Conservation (phyloP, 164 flowering plant species). For the Amborella trichopoda region DNA sequence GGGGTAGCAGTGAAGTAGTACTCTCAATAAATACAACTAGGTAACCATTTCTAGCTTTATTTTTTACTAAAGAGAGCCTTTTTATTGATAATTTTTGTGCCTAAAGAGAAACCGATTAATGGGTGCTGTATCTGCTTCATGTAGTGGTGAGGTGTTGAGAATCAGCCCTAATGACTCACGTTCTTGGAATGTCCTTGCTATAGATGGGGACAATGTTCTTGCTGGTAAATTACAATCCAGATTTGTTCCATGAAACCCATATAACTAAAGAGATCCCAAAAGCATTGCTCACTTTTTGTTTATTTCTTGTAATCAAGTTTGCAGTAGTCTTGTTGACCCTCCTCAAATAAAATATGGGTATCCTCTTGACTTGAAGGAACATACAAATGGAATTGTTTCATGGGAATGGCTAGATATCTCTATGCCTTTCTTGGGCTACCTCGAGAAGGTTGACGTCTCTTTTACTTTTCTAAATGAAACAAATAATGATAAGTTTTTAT, state of each 20-base stretch:
- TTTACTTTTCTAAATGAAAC: too few relatives aligned
- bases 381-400: conserved; percentile 13
- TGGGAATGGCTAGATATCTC: conserved; percentile 79
- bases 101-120: too few relatives aligned
- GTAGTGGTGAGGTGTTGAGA: conserved; percentile 55
- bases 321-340: conserved; percentile 72
- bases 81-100: not conserved
- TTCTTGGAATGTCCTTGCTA: conserved; percentile 62
- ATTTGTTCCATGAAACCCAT: not conserved
- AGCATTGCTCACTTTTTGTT: too few relatives aligned
- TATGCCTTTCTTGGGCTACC: conserved; percentile 40
- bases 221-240: conserved; percentile 44
- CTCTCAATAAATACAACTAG: conserved; percentile 70
- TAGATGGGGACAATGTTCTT: conserved; percentile 71
- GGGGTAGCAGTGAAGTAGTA: conserved; percentile 68
- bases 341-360: conserved; percentile 71
- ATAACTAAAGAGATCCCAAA: too few relatives aligned
- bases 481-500: not conserved
- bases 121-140: conserved; percentile 2
- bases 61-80: not conserved
- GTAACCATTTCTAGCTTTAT: conserved; percentile 23
- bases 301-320: conserved; percentile 35
- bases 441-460: conserved; percentile 54
- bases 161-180: conserved; percentile 51
- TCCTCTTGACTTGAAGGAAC: conserved; percentile 11